phyloP scores from a whole-genome alignment of 768 basidiomycete genomes.

The Leccinum fibrillosum region DNA sequence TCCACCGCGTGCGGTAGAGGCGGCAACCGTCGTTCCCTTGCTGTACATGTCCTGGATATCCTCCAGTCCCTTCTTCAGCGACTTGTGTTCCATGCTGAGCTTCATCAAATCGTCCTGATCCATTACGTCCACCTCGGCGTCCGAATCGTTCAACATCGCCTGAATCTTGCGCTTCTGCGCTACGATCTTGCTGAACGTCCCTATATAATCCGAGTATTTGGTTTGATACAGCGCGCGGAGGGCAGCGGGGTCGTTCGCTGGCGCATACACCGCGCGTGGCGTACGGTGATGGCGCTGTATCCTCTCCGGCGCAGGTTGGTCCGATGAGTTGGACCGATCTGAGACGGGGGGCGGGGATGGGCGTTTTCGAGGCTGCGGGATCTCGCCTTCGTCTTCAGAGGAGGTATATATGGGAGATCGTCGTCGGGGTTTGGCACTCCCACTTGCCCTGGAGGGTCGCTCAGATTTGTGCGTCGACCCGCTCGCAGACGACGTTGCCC shows the following conservation, averaged over 20 bases:
- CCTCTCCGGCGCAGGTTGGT: constrained; percentile 15
- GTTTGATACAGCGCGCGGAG: constrained; percentile 53
- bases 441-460: constrained; percentile 17
- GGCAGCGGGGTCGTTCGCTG: constrained; percentile 47
- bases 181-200: constrained; percentile 43
- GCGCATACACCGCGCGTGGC: constrained; percentile 31
- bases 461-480: constrained; percentile 17
- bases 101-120: constrained; percentile 49
- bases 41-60: constrained; percentile 42
- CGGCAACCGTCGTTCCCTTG: constrained; percentile 9
- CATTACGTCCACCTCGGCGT: constrained; percentile 52
- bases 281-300: constrained; percentile 23
- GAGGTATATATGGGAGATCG: constrained; percentile 64
- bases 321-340: constrained; percentile 22
- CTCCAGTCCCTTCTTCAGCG: constrained; percentile 52
- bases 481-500: not conserved
- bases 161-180: constrained; percentile 52
- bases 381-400: constrained; percentile 57
- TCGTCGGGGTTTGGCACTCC: constrained; percentile 41
- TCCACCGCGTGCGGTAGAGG: not conserved
- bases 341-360: constrained; percentile 27
- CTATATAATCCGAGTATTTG: constrained; percentile 51
- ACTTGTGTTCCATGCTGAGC: constrained; percentile 43
- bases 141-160: constrained; percentile 52
- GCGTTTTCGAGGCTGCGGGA: constrained; percentile 27